Evolutionary conservation across 352 stramenopile species (phyloP).

Genomic region (Phytophthora lateralis): DNA sequence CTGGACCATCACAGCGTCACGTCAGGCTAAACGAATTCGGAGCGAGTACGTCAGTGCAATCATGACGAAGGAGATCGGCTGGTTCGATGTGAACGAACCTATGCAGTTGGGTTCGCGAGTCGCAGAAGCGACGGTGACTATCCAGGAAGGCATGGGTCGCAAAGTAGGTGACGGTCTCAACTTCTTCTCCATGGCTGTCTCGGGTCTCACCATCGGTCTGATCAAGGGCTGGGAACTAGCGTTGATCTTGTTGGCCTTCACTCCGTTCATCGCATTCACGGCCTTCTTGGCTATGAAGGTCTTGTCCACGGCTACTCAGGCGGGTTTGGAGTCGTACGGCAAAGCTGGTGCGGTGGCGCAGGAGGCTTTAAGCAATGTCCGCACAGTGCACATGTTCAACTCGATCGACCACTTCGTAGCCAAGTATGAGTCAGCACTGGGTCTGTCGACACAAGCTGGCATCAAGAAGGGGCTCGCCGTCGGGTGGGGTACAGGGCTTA

Average conservation of each 20-base stretch:
- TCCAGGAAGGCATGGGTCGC: slow-evolving; percentile 69
- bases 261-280: slow-evolving; percentile 63
- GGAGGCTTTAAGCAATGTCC: slow-evolving; percentile 72
- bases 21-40: slow-evolving; percentile 65
- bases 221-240: slow-evolving; percentile 70
- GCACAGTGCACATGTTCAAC: slow-evolving; percentile 85
- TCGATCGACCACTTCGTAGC: slow-evolving; percentile 55
- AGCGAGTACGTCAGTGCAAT: slow-evolving; percentile 60
- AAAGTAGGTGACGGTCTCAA: slow-evolving; percentile 63
- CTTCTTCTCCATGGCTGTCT: slow-evolving; percentile 67
- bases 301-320: slow-evolving; percentile 51
- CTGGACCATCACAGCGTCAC: slow-evolving; percentile 67
- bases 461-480: slow-evolving; percentile 57
- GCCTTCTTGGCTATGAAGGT: slow-evolving; percentile 59
- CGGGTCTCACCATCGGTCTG: slow-evolving; percentile 67
- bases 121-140: slow-evolving; percentile 56
- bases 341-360: slow-evolving; percentile 76
- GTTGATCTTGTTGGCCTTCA: slow-evolving; percentile 66
- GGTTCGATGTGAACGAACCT: slow-evolving; percentile 72
- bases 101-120: slow-evolving; percentile 61
- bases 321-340: slow-evolving; percentile 61
- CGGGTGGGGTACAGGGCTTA: slow-evolving; percentile 60
- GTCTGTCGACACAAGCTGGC: slow-evolving; percentile 47
- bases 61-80: slow-evolving; percentile 67
- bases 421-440: slow-evolving; percentile 66